Base-by-base conservation (phyloP, 306 rosid genomes). In the Cyamopsis tetragonoloba region DNA sequence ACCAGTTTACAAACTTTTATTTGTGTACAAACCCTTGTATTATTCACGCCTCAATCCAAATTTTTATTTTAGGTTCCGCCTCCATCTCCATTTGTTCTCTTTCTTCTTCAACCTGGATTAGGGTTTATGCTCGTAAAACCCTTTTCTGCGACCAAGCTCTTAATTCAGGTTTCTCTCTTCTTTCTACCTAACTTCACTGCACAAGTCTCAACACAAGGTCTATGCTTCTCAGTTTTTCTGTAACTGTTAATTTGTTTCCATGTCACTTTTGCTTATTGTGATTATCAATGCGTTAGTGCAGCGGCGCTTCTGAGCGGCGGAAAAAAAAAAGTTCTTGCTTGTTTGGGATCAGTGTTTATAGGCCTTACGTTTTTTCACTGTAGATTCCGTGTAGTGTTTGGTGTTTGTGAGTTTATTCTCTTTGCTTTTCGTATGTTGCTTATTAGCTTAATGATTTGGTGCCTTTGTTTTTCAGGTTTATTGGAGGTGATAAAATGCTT, bases 401-500 rank as follows among this genome's bases (percentile, higher is more conserved):
- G 44, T 31, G 19, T 6, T 34, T 34, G 3, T n/a, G 2, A 9
- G 17, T 20, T 32, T n/a, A n/a, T n/a, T n/a, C n/a, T n/a, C n/a
- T n/a, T n/a, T n/a, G n/a, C n/a, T n/a, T n/a, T n/a, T n/a, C n/a
- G n/a, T n/a, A n/a, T n/a, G n/a, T n/a, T n/a, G 17, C 20, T 32
- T 55, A 17, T 10, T 72, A 1, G 54, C 10, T 0, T 3, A 2
- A 26, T 56, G n/a, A 1, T 19, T 30, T 6, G 11, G 2, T 30
- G 5, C 55, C 15, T 37, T 68, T 72, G 55, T 48, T 76, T 67
- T 57, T 48, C 76, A 86, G 86, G 81, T 75, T 56, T 51, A 0
- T 71, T 55, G 51, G 65, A 65, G 71, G 48, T 39, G 11, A 18
- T 1, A 80, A 68, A 61, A 91, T 91, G 97, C 89, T 88, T 18